Base-by-base conservation (phyloP, 106 monocot species). In the Acorus calamus region DNA sequence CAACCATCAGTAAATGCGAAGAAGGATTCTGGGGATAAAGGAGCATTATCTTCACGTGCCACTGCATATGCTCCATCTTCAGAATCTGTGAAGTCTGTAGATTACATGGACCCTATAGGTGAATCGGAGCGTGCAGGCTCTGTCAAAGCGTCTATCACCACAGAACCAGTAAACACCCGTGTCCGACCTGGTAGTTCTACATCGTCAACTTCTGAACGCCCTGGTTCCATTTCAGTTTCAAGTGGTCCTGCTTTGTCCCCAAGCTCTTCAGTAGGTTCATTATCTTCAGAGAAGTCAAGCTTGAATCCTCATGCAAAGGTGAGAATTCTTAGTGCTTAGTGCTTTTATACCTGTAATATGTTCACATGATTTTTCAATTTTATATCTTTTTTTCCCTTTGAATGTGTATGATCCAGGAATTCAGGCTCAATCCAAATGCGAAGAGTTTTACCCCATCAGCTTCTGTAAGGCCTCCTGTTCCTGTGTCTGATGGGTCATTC, bases 271-370 rank as follows among this genome's bases (percentile, higher is more conserved):
- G 49, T 83, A 42, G 85, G 88, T 64, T 93, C 89, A 65, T 59
- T 80, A 42, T 68, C 86, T 73, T 84, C 94, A 46, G 89, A 89
- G 68, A 94, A 82, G 70, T 94, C 89, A 64, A 82, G 77, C 46
- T 62, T 89, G 41, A 94, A 94, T 74, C 84, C 94, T 12, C 69
- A 89, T 82, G 89, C 89, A 44, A 89, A 89, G 84, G 94, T 94
- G 10, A 64, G 52, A 43, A 45, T 53, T 7, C 11, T 12, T 6
- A 11, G 14, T 50, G 9, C n/a, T 71, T 7, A 42, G 9, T 42
- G 12, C 2, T 49, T 28, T 52, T 0, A 7, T 49, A 52, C 42
- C 42, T 11, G 3, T 47, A 3, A 49, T 4, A 9, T 54, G 3
- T 45, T 8, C 8, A 4, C 8, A 6, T 67, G 42, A 11, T 4